Evolutionary conservation across 306 rosid species (phyloP).

Genomic region (Trifolium pratense): DNA sequence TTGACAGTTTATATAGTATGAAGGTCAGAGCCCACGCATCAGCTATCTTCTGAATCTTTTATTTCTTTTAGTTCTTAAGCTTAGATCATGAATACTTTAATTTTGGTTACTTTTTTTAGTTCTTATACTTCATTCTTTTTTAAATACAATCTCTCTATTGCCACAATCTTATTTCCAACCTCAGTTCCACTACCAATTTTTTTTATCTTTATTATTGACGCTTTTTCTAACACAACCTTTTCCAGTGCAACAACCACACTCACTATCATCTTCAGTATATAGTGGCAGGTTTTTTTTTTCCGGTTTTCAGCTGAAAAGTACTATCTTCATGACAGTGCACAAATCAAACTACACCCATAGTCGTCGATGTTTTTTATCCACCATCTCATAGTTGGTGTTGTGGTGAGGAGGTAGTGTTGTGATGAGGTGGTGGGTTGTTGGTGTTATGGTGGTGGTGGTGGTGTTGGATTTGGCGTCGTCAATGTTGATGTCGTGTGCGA

Average conservation of each 20-base stretch:
- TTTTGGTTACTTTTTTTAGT: background rate
- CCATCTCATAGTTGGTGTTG: no score
- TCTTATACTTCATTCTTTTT: background rate
- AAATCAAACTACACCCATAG: background rate
- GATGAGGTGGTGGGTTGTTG: no score
- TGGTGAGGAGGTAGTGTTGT: no score
- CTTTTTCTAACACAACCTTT: background rate
- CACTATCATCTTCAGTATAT: background rate
- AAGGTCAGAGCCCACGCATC: background rate
- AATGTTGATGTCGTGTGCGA: no score
- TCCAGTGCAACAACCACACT: background rate
- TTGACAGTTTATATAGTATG: background rate
- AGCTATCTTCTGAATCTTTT: background rate
- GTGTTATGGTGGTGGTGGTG: no score
- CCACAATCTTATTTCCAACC: background rate
- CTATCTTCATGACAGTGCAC: background rate
- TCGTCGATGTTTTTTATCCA: no score
- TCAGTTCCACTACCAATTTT: background rate
- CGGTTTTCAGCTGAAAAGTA: background rate
- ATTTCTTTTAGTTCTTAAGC: background rate
- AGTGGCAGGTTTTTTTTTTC: background rate
- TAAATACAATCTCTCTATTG: background rate
- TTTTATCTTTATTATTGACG: background rate
- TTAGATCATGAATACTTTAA: background rate
- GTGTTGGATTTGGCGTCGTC: no score